Conservation (phyloP, 2,329 filamentous ascomycete species). For the Apiospora pterosperma region DNA sequence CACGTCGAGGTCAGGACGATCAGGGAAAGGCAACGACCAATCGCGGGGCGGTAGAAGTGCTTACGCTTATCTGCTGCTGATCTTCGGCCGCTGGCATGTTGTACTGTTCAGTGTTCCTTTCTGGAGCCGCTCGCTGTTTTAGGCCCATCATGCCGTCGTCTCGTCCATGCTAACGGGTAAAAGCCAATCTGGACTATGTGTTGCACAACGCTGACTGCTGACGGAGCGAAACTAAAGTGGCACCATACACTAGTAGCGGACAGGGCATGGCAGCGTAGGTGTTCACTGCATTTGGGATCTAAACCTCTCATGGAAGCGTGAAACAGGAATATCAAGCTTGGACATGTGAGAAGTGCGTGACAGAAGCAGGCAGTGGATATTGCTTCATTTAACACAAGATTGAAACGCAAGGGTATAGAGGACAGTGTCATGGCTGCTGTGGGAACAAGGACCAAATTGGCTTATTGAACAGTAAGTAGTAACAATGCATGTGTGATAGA, state of each 20-base stretch:
- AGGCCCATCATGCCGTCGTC: not conserved
- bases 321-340: constrained; percentile 8
- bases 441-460: not conserved
- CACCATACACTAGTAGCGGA: not conserved
- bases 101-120: not conserved
- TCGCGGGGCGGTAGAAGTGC: not conserved
- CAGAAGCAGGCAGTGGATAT: constrained; percentile 8
- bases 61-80: constrained; percentile 1
- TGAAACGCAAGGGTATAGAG: constrained; percentile 7
- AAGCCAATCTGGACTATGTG: not conserved
- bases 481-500: not conserved
- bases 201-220: not conserved
- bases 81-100: not conserved
- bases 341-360: constrained; percentile 5
- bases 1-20: not conserved
- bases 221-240: constrained; percentile 5
- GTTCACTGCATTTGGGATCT: not conserved
- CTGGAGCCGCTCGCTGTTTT: not conserved
- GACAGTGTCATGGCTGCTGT: not conserved
- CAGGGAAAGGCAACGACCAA: not conserved
- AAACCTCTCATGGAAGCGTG: constrained; percentile 4
- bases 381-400: constrained; percentile 12
- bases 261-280: not conserved
- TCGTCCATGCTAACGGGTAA: not conserved
- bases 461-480: not conserved